Conservation (phyloP, 129 eudicot genomes). For the Silybum marianum region DNA sequence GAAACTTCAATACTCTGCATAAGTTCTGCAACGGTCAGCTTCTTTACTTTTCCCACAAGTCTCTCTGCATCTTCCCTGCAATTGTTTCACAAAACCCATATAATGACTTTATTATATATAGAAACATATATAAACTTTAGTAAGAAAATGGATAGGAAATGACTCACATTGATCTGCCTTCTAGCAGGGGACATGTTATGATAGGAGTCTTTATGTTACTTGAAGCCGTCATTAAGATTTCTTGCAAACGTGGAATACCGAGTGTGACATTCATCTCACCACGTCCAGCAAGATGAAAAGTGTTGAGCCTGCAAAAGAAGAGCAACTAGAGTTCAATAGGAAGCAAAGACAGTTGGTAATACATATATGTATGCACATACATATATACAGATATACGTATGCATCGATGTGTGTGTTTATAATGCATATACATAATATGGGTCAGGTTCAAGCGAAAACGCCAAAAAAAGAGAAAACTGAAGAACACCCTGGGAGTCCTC, state of each 20-base stretch:
- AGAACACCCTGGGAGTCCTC: too few species aligned
- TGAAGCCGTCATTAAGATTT: slow-evolving; percentile 90
- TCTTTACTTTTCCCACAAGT: slow-evolving; percentile 65
- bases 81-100: slow-evolving; percentile 1
- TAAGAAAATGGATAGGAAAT: not conserved
- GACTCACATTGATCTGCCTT: slow-evolving; percentile 65
- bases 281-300: slow-evolving; percentile 99
- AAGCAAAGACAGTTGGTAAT: too few species aligned
- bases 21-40: slow-evolving; percentile 72
- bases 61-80: slow-evolving; percentile 78
- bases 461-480: too few species aligned
- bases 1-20: slow-evolving; percentile 74
- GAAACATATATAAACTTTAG: not conserved
- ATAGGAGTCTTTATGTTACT: slow-evolving; percentile 83
- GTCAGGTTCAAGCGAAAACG: too few species aligned
- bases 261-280: slow-evolving; percentile 99
- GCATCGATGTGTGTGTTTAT: not conserved
- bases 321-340: too few species aligned
- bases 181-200: slow-evolving; percentile 80
- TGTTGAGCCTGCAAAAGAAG: slow-evolving; percentile 91
- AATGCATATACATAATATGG: too few species aligned
- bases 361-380: too few species aligned
- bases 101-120: not conserved
- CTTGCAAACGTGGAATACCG: slow-evolving; percentile 98
- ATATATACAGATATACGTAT: not conserved